phyloP scores from a whole-genome alignment of 2,329 filamentous ascomycete species.

The Fusarium chuoi region DNA sequence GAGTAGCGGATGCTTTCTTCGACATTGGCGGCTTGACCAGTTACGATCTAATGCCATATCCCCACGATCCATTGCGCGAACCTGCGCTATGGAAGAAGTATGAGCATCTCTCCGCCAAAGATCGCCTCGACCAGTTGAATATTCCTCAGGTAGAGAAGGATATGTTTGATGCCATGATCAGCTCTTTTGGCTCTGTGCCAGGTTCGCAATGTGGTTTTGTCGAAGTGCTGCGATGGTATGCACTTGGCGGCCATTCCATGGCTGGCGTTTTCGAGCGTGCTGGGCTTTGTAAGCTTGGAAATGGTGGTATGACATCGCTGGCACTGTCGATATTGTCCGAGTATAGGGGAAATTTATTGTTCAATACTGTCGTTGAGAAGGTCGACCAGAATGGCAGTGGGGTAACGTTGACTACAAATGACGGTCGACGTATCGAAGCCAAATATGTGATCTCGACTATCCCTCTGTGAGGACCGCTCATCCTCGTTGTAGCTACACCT shows the following conservation, averaged over 20 bases:
- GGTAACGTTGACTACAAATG: conserved; percentile 6
- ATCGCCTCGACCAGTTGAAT: conserved; percentile 45
- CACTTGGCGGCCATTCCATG: conserved; percentile 19
- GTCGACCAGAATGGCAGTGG: not conserved
- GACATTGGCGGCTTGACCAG: conserved; percentile 45
- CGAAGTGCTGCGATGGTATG: conserved; percentile 35
- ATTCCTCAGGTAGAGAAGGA: conserved; percentile 31
- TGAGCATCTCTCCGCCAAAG: conserved; percentile 40
- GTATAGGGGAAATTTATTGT: conserved; percentile 8
- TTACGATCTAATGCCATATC: conserved; percentile 49
- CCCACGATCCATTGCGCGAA: conserved; percentile 46
- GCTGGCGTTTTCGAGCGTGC: conserved; percentile 19
- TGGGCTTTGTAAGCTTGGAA: conserved; percentile 28
- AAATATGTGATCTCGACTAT: conserved; percentile 24
- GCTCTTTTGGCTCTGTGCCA: conserved; percentile 20
- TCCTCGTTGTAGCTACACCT: fast-evolving
- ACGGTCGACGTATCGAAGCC: not conserved
- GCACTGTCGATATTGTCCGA: conserved; percentile 9
- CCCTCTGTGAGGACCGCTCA: conserved; percentile 11
- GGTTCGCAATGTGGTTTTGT: conserved; percentile 7
- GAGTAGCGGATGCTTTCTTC: conserved; percentile 44
- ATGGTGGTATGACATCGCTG: conserved; percentile 32
- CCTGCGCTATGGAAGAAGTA: conserved; percentile 43
- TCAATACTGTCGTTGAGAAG: conserved; percentile 7
- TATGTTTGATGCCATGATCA: conserved; percentile 25